Conservation (phyloP, 2,329 filamentous ascomycete genomes). For the Byssochlamys sp. region DNA sequence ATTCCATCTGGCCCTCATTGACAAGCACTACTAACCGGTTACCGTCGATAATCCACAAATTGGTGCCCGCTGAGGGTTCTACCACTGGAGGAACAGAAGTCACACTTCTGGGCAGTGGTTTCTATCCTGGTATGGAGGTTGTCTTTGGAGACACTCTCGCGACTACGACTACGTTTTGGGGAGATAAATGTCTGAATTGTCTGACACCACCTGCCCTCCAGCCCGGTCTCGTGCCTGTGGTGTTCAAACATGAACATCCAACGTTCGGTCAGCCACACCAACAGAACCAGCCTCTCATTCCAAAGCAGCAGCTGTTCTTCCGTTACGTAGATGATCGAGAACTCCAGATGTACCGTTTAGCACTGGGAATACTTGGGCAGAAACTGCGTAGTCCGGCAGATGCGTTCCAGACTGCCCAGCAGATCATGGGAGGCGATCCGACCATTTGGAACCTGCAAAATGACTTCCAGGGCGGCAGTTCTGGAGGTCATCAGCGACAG, state of each 20-base stretch:
- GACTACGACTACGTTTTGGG: conserved; percentile 71
- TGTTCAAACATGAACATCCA: conserved; percentile 51
- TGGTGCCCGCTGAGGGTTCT: conserved; percentile 74
- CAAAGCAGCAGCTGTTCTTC: conserved; percentile 50
- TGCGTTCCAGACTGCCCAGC: conserved; percentile 40
- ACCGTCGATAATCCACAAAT: conserved; percentile 63
- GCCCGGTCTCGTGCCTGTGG: conserved; percentile 61
- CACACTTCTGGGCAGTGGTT: conserved; percentile 69
- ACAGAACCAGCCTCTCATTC: conserved; percentile 32
- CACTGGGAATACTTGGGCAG: conserved; percentile 37
- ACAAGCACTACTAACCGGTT: conserved; percentile 43
- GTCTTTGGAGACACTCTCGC: conserved; percentile 67
- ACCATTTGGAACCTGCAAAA: conserved; percentile 41
- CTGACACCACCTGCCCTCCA: conserved; percentile 61
- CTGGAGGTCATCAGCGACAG: conserved; percentile 37
- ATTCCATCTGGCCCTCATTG: conserved; percentile 45
- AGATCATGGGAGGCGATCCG: conserved; percentile 37
- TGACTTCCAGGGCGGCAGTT: conserved; percentile 32
- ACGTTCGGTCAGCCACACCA: conserved; percentile 38
- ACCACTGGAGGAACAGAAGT: conserved; percentile 79
- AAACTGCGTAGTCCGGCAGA: conserved; percentile 39
- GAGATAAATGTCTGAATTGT: conserved; percentile 68
- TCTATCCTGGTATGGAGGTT: conserved; percentile 69
- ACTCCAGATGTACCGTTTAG: conserved; percentile 38
- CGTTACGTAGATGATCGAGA: conserved; percentile 53